A percentile compares a stretch with the other conserved stretches of the same genome.
Evolutionary conservation across 257 asterid genomes (phyloP).

Genomic region (Solanum acaule): DNA sequence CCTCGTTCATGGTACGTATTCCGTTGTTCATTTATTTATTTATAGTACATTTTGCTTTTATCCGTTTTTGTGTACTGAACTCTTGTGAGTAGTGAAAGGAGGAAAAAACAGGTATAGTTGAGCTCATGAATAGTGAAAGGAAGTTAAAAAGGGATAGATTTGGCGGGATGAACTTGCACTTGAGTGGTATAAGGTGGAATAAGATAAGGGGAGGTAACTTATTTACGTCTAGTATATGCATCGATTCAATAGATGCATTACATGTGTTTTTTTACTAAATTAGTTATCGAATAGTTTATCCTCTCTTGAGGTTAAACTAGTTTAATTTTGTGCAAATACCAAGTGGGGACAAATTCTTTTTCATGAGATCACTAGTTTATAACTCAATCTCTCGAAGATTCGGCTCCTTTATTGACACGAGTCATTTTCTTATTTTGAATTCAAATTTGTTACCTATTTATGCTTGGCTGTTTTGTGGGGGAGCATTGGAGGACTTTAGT

Average conservation of each 20-base stretch:
- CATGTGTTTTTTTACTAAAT: not conserved
- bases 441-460: not conserved
- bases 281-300: not conserved
- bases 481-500: not conserved
- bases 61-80: not conserved
- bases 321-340: not conserved
- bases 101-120: not conserved
- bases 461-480: not conserved
- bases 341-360: not conserved
- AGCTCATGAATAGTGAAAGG: not conserved
- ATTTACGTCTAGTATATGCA: not conserved
- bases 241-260: not conserved
- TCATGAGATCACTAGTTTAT: not conserved
- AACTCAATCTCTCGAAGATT: not conserved
- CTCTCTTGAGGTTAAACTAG: not conserved
- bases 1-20: constrained; percentile 67
- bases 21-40: not conserved
- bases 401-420: not conserved
- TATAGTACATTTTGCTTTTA: not conserved
- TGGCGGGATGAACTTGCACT: not conserved
- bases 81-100: not conserved
- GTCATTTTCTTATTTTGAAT: not conserved
- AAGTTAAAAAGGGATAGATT: not conserved
- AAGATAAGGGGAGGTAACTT: not conserved
- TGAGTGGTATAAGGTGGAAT: not conserved